phyloP scores from a whole-genome alignment of 2,329 filamentous ascomycete genomes.

The Diaporthe longicolla region DNA sequence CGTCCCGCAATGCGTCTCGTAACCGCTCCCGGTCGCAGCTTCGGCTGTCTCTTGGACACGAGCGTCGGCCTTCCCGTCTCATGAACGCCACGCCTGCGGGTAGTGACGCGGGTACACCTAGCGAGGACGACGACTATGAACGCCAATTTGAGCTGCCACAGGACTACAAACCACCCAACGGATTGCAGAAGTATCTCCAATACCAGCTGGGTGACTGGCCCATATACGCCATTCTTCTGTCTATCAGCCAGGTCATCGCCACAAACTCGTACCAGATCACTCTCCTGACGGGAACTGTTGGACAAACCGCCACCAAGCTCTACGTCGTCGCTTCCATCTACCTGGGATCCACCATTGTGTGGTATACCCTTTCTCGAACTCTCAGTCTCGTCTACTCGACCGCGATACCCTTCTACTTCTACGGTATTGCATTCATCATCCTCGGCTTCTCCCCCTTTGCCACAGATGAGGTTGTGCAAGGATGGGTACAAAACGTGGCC shows the following conservation, averaged over 20 bases:
- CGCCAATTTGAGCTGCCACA: slow-evolving; percentile 41
- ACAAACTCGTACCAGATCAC: slow-evolving; percentile 77
- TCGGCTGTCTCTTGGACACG: slow-evolving; percentile 19
- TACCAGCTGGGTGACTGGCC: slow-evolving; percentile 69
- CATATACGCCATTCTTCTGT: slow-evolving; percentile 70
- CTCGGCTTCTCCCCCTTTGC: slow-evolving; percentile 70
- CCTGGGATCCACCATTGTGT: slow-evolving; percentile 67
- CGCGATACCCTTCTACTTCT: slow-evolving; percentile 71
- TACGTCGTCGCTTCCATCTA: slow-evolving; percentile 72
- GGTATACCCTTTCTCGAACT: slow-evolving; percentile 72
- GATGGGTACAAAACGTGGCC: slow-evolving; percentile 70
- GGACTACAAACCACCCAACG: slow-evolving; percentile 69
- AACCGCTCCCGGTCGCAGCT: slow-evolving; percentile 53
- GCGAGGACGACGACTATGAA: slow-evolving; percentile 35
- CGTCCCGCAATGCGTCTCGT: slow-evolving; percentile 47
- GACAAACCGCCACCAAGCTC: slow-evolving; percentile 68
- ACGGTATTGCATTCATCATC: slow-evolving; percentile 71
- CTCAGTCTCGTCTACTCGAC: slow-evolving; percentile 68
- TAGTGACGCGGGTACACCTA: slow-evolving; percentile 44
- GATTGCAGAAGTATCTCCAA: slow-evolving; percentile 63
- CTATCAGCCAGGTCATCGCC: slow-evolving; percentile 72
- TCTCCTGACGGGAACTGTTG: slow-evolving; percentile 72
- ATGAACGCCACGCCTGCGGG: slow-evolving; percentile 27
- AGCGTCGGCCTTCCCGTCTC: slow-evolving; percentile 29
- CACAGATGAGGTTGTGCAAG: slow-evolving; percentile 55